Conservation (phyloP, 176 grass and related monocot species). For the Rhynchospora tenuis region DNA sequence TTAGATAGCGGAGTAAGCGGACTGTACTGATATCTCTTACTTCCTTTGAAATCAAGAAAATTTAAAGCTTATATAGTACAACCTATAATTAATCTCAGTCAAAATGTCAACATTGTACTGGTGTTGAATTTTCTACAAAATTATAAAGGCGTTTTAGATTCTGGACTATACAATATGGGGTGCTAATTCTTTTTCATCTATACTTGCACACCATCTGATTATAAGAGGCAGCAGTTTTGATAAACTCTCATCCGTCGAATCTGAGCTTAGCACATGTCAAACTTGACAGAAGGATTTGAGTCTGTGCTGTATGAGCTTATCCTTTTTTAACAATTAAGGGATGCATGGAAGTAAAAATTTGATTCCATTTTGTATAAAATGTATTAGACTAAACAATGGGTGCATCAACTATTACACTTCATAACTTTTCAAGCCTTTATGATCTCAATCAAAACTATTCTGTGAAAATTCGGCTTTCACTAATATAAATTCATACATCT, state of each 20-base stretch:
- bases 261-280: neutral
- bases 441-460: too few species aligned
- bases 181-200: too few species aligned
- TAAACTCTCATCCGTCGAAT: neutral
- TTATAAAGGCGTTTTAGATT: neutral
- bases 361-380: neutral
- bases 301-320: neutral
- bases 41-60: neutral
- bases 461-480: neutral
- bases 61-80: neutral
- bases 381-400: neutral
- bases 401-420: neutral
- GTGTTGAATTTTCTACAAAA: neutral
- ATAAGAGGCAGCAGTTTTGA: too few species aligned
- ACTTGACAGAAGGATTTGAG: neutral
- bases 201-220: too few species aligned
- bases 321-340: neutral
- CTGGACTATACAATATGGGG: too few species aligned
- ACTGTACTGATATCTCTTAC: neutral
- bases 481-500: neutral
- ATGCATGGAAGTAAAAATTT: neutral
- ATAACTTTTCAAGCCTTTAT: neutral
- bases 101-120: neutral
- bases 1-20: neutral
- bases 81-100: neutral